phyloP scores from a whole-genome alignment of 495 filamentous ascomycete genomes.

The Choiromyces venosus region DNA sequence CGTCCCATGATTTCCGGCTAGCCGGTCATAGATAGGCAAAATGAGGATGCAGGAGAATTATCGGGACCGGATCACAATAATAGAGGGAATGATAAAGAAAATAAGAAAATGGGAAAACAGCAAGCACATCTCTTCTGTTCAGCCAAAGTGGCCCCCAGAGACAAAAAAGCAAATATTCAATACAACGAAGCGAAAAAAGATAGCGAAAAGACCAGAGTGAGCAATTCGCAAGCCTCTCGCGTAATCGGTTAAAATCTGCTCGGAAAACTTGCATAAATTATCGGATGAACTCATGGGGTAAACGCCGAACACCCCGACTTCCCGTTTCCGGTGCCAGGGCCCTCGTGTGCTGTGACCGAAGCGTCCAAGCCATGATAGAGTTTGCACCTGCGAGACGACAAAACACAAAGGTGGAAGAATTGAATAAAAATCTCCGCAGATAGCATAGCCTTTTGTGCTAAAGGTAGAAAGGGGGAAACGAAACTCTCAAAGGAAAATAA shows the following conservation, averaged over 20 bases:
- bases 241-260: constrained; percentile 33
- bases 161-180: constrained; percentile 24
- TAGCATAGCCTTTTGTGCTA: not conserved
- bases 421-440: not conserved
- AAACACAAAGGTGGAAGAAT: not conserved
- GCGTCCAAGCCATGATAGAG: constrained; percentile 25
- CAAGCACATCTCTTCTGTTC: constrained; percentile 13
- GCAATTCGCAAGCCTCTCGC: constrained; percentile 12
- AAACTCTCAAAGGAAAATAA: constrained; percentile 10
- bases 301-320: constrained; percentile 24
- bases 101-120: constrained; percentile 16
- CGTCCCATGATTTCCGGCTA: not conserved
- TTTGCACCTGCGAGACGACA: constrained; percentile 24
- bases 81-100: constrained; percentile 4
- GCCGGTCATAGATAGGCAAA: constrained; percentile 21
- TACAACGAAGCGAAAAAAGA: constrained; percentile 8
- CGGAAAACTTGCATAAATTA: constrained; percentile 22
- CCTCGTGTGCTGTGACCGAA: constrained; percentile 14
- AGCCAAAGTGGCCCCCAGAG: constrained; percentile 18
- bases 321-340: constrained; percentile 7
- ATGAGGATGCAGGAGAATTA: not conserved
- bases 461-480: not conserved
- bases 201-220: constrained; percentile 25
- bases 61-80: constrained; percentile 15
- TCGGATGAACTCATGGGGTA: constrained; percentile 39